Percentiles rank a stretch among this genome's conserved stretches.
Conservation (phyloP, 768 basidiomycete genomes). For the Suillus luteus region DNA sequence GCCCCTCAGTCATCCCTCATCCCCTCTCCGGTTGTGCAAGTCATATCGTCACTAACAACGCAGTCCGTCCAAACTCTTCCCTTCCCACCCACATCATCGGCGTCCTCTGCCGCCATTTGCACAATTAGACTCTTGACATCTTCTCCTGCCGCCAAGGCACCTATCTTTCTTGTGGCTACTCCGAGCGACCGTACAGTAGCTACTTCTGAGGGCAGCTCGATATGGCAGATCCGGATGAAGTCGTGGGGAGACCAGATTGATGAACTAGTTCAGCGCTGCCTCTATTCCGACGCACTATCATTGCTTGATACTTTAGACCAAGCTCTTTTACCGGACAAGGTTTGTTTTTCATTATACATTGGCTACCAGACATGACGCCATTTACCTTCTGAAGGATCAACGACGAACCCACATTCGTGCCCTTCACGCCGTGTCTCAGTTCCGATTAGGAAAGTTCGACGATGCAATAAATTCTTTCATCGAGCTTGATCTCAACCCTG, state of each 20-base stretch:
- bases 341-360: conserved; percentile 26
- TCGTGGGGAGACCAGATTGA: conserved; percentile 83
- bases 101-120: conserved; percentile 40
- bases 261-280: conserved; percentile 68
- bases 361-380: conserved; percentile 7
- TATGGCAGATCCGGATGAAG: conserved; percentile 77
- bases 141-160: conserved; percentile 52
- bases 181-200: conserved; percentile 72
- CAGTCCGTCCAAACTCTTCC: conserved; percentile 60
- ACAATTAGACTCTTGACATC: conserved; percentile 67
- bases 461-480: conserved; percentile 86
- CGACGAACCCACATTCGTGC: conserved; percentile 62
- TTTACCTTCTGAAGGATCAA: conserved; percentile 43
- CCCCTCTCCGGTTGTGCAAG: conserved; percentile 63
- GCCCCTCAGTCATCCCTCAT: conserved; percentile 38
- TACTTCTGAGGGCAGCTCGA: conserved; percentile 67
- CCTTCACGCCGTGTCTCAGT: conserved; percentile 79
- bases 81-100: conserved; percentile 49
- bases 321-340: conserved; percentile 63
- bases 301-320: conserved; percentile 72
- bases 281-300: conserved; percentile 79
- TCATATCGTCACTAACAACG: conserved; percentile 71
- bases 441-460: conserved; percentile 68
- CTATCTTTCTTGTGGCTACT: conserved; percentile 64
- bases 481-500: conserved; percentile 87